These are phyloP conservation scores for Schizopora paradoxa DNA, from an alignment of 1,284 basidiomycete genomes.

Conservation along the genomic window DNA sequence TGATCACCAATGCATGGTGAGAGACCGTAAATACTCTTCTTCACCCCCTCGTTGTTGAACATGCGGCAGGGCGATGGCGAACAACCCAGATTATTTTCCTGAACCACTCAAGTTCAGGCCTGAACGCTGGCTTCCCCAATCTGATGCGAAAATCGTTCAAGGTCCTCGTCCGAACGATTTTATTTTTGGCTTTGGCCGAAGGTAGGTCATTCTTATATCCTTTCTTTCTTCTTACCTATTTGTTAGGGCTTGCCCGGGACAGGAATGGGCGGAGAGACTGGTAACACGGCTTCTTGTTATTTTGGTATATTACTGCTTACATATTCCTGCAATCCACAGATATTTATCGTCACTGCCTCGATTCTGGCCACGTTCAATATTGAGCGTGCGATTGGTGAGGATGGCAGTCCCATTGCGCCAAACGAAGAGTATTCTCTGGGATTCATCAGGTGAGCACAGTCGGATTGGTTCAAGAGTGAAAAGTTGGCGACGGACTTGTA, in stretches of 20 bases:
- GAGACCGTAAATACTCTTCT: no score
- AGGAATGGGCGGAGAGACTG: slow-evolving; percentile 8
- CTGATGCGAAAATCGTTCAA: slow-evolving; percentile 1
- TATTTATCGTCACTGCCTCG: slow-evolving; percentile 10
- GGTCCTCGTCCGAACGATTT: slow-evolving; percentile 5
- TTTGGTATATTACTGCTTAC: neutral
- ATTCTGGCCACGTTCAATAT: slow-evolving; percentile 13
- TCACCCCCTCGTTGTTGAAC: no score
- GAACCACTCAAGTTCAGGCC: slow-evolving; percentile 13
- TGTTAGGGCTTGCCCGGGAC: slow-evolving; percentile 15
- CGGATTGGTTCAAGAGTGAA: no score
- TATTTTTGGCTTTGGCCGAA: slow-evolving; percentile 15
- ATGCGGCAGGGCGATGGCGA: slow-evolving; percentile 13
- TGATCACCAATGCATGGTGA: slow-evolving; percentile 19
- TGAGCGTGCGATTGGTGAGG: slow-evolving; percentile 9
- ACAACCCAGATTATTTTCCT: slow-evolving; percentile 6
- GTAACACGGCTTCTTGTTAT: slow-evolving; percentile 1
- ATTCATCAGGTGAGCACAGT: slow-evolving; percentile 6
- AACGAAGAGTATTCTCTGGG: neutral
- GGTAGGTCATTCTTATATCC: neutral
- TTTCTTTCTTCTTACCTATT: neutral
- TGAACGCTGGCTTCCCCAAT: slow-evolving; percentile 9
- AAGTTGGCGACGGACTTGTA: no score
- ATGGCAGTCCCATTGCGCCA: slow-evolving; percentile 11
- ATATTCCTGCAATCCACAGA: neutral